Conservation (phyloP, 495 filamentous ascomycete genomes). For the Tuber magnatum region DNA sequence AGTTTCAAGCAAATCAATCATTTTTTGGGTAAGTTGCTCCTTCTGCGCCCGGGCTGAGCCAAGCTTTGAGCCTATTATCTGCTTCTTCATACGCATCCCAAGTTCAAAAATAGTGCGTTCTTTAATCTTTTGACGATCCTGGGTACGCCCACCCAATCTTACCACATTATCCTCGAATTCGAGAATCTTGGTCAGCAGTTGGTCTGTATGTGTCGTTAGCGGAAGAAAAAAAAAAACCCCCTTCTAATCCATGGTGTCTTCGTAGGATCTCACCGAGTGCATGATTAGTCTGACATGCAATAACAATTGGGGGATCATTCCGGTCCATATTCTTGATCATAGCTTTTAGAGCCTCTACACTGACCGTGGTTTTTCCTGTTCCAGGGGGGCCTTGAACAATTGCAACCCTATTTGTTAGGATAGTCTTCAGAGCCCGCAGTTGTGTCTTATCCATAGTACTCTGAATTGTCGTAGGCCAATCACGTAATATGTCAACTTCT, state of each 20-base stretch:
- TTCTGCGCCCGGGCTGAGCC: conserved; percentile 43
- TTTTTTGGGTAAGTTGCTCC: conserved; percentile 45
- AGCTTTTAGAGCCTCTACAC: conserved; percentile 54
- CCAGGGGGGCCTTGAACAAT: conserved; percentile 89
- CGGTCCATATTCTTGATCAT: conserved; percentile 56
- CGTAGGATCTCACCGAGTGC: conserved; percentile 49
- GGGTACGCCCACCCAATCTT: conserved; percentile 69
- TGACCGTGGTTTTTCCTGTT: conserved; percentile 53
- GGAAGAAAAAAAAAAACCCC: neutral
- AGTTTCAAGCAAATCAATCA: conserved; percentile 47
- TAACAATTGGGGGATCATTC: conserved; percentile 63
- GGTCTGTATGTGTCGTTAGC: conserved; percentile 50
- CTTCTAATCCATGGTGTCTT: neutral
- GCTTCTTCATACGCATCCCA: conserved; percentile 40
- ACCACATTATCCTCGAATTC: conserved; percentile 60
- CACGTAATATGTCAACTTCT: conserved; percentile 47
- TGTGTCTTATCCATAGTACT: conserved; percentile 64
- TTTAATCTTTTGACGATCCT: conserved; percentile 57
- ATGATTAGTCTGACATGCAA: conserved; percentile 87
- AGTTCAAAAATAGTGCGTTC: conserved; percentile 59
- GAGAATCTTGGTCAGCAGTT: conserved; percentile 63
- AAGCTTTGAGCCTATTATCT: conserved; percentile 42
- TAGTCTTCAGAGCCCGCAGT: conserved; percentile 57
- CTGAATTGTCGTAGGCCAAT: conserved; percentile 48
- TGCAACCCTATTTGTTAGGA: conserved; percentile 64